Base-by-base conservation (phyloP, 1,139 yeast genomes). In the Yamadazyma membranifaciens region DNA sequence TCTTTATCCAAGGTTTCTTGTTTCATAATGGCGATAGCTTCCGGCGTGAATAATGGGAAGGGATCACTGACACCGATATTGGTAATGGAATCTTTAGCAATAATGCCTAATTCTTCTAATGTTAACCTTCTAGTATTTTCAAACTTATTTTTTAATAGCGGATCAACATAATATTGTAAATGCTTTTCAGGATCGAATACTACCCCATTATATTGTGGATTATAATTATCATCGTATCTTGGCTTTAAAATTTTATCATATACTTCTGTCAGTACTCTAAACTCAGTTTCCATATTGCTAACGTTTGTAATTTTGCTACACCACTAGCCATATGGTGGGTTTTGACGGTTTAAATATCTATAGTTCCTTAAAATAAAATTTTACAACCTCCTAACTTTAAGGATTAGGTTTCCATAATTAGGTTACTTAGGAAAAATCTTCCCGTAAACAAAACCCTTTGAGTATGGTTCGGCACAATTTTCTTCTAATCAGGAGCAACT, bases 11-110 rank as follows among this genome's bases (percentile, higher is more conserved):
- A 63, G 25, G 73, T 54, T 53, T 77, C 82, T 44, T 66, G 68
- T 56, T 75, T 71, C 82, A 78, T 77, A 33, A 78, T 69, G 22
- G 65, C 67, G 38, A 77, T 62, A 1, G 83, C 82, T 47, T 78
- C 81, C 31, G 73, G 73, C 1, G 81, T 75, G 55, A 78, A 78
- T 27, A 78, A 60, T 3, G 80, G 80, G 57, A 78, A 78, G 1
- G 83, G 81, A 41, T 75, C 79, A 41, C 72, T 62, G 10, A 75
- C 81, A 10, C 80, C 82, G 51, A 75, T 65, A 2, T 65, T 65
- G n/a, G 74, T 65, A 40, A 75, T 70, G 51, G 66, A 71, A 41
- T 60, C 57, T 31, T 57, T 54, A 41, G 54, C 47, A 24, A 64
- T 46, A 39, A 67, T 51, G 2, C 76, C 76, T 43, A 75, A 59